Evolutionary conservation across 805 yeast species (phyloP).

Genomic region (Pichia thaimueangensis): DNA sequence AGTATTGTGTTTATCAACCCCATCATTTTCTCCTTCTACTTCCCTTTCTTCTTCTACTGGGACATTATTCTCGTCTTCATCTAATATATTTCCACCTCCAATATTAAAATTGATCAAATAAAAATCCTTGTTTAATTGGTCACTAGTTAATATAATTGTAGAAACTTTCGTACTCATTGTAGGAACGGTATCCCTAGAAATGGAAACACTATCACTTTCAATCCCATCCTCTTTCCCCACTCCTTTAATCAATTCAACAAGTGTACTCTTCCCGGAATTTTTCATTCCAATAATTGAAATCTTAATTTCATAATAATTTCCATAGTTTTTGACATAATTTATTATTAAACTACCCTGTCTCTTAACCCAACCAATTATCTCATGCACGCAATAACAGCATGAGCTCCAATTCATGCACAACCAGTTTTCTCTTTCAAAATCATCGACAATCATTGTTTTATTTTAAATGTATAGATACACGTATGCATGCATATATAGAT

Average conservation of each 20-base stretch:
- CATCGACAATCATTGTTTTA: too few species aligned
- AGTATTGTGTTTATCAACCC: not conserved
- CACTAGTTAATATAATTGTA: slow-evolving; percentile 11
- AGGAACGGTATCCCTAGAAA: slow-evolving; percentile 13
- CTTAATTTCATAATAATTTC: slow-evolving; percentile 20
- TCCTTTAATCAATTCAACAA: slow-evolving; percentile 16
- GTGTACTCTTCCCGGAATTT: slow-evolving; percentile 28
- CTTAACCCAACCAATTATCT: too few species aligned
- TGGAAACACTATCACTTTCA: not conserved
- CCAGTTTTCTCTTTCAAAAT: too few species aligned
- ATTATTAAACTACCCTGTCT: too few species aligned
- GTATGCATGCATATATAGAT: too few species aligned
- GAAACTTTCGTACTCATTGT: slow-evolving; percentile 18
- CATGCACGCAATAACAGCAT: too few species aligned
- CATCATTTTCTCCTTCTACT: not conserved
- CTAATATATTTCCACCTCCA: too few species aligned
- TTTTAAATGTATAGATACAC: too few species aligned
- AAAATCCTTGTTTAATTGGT: not conserved
- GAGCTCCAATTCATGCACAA: too few species aligned
- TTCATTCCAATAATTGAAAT: slow-evolving; percentile 26
- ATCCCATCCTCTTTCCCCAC: slow-evolving; percentile 9
- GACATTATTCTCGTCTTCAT: too few species aligned
- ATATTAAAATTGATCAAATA: too few species aligned
- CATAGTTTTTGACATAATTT: not conserved
- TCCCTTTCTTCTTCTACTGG: not conserved